Conservation (phyloP, 2,329 filamentous ascomycete genomes). For the Fusarium neocosmosporiellum region DNA sequence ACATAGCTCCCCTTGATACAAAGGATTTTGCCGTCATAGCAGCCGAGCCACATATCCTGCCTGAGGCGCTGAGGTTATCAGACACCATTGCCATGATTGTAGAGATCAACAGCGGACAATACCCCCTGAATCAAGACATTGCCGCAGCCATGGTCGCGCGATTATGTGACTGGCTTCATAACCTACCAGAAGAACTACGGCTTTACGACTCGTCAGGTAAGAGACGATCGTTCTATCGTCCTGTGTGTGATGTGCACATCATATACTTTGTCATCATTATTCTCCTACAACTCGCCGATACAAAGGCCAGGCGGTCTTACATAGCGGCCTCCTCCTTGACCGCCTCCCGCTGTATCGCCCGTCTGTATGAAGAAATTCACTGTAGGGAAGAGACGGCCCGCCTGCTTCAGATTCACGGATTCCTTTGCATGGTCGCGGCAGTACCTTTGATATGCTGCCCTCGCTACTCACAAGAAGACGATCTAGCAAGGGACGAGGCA, state of each 20-base stretch:
- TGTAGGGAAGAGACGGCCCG: slow-evolving; percentile 2
- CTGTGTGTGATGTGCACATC: background rate
- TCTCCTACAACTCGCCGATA: background rate
- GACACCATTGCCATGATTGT: background rate
- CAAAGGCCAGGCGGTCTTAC: background rate
- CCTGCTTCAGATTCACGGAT: slow-evolving; percentile 6
- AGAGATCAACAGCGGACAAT: background rate
- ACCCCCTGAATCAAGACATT: background rate
- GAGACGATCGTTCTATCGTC: background rate
- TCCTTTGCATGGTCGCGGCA: slow-evolving; percentile 8
- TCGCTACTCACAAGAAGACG: background rate
- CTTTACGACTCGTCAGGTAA: background rate
- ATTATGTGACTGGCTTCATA: slow-evolving; percentile 1
- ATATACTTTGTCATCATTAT: slow-evolving; percentile 8
- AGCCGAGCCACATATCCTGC: background rate
- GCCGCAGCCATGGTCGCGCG: background rate
- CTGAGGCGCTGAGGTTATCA: background rate
- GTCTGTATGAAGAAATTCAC: slow-evolving; percentile 12
- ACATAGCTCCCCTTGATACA: background rate
- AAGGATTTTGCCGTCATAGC: background rate
- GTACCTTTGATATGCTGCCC: background rate
- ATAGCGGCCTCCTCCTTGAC: background rate
- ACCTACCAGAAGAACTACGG: background rate
- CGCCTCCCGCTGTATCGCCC: slow-evolving; percentile 1
- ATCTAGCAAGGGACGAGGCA: background rate